Conservation (phyloP, 345 rosid genomes). For the Cochlearia excelsa region DNA sequence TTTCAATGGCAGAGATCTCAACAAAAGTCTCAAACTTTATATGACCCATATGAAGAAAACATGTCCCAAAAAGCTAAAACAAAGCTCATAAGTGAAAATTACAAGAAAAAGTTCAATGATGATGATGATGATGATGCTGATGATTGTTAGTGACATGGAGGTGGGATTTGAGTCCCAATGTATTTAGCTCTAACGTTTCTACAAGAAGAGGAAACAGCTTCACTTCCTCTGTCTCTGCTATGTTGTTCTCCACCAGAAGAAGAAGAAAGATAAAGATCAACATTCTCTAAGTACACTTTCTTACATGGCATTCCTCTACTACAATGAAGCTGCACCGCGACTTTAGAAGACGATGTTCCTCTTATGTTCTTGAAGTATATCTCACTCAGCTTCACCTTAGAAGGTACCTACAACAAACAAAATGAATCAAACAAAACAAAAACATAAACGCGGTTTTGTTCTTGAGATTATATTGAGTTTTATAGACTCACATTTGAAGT, state of each 20-base stretch:
- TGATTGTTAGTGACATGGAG: conserved; percentile 41
- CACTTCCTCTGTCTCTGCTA: conserved; percentile 28
- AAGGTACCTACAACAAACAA: conserved; percentile 36
- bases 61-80: no score
- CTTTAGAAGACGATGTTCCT: conserved; percentile 46
- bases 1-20: conserved; percentile 11
- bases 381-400: conserved; percentile 46
- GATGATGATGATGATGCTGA: conserved; percentile 5
- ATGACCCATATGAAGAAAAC: no score
- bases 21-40: no score
- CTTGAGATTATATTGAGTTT: not conserved
- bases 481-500: conserved; percentile 38
- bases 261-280: conserved; percentile 45
- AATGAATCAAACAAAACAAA: conserved; percentile 16
- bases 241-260: conserved; percentile 16
- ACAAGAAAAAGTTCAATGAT: conserved; percentile 17
- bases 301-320: conserved; percentile 53
- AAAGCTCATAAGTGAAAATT: conserved; percentile 4
- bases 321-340: conserved; percentile 48
- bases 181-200: conserved; percentile 50
- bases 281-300: conserved; percentile 48
- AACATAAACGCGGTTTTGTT: not conserved
- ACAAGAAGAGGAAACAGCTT: conserved; percentile 42
- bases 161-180: conserved; percentile 54
- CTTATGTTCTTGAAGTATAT: conserved; percentile 53